Percentiles rank a stretch among this genome's conserved stretches.
These are phyloP conservation scores for Cryptosporidium sp. DNA, from an alignment of 169 alveolate genomes.

Conservation along the genomic window DNA sequence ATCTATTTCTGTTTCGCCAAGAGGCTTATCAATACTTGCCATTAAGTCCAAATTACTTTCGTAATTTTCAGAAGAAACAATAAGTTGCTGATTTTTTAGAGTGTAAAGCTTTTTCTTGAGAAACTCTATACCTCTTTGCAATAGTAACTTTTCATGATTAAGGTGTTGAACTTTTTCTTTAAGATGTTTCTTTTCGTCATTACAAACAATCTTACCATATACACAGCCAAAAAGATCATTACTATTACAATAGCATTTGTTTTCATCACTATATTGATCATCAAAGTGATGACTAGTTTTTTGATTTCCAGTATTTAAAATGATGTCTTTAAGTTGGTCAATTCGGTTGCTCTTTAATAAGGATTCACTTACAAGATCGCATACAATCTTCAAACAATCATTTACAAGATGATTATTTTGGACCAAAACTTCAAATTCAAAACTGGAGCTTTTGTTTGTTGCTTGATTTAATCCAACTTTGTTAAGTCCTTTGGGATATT, in stretches of 20 bases:
- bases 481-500: slow-evolving; percentile 56
- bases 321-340: slow-evolving; percentile 59
- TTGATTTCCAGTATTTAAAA: slow-evolving; percentile 4
- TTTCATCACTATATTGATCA: background rate
- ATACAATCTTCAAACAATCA: slow-evolving; percentile 48
- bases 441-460: background rate
- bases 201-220: slow-evolving; percentile 58
- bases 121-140: slow-evolving; percentile 54
- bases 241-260: slow-evolving; percentile 40
- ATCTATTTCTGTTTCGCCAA: slow-evolving; percentile 6
- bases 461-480: slow-evolving; percentile 41
- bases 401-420: slow-evolving; percentile 64
- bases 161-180: slow-evolving; percentile 45
- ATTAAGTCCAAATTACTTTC: slow-evolving; percentile 39
- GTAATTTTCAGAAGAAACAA: slow-evolving; percentile 16
- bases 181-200: slow-evolving; percentile 45
- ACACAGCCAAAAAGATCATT: slow-evolving; percentile 56
- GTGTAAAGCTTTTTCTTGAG: slow-evolving; percentile 47
- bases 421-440: slow-evolving; percentile 33
- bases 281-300: background rate
- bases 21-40: slow-evolving; percentile 28
- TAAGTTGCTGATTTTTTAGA: slow-evolving; percentile 27
- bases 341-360: slow-evolving; percentile 41
- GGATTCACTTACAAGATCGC: slow-evolving; percentile 57
- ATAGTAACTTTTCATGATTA: slow-evolving; percentile 32